phyloP scores from a whole-genome alignment of 1,139 yeast genomes.

The Entelexis paramagnoliae region DNA sequence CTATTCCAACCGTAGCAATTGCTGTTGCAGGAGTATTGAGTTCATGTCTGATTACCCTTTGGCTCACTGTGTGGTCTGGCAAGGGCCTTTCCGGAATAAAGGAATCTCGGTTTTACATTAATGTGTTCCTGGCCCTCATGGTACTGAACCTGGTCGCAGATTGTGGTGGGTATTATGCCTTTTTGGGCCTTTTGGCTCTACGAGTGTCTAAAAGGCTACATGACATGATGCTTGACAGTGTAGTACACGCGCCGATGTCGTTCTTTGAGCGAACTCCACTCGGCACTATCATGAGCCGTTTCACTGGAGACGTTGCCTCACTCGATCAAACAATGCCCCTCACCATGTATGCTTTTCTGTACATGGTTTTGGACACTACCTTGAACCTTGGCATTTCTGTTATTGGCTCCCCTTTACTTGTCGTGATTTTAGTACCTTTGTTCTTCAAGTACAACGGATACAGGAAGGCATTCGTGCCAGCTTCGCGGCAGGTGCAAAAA shows the following conservation, averaged over 20 bases:
- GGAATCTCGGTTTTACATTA: constrained; percentile 17
- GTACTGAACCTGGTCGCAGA: constrained; percentile 4
- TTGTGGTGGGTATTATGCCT: constrained; percentile 11
- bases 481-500: constrained; percentile 73
- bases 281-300: constrained; percentile 60
- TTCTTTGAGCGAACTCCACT: constrained; percentile 59
- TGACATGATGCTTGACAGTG: constrained; percentile 64
- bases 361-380: constrained; percentile 42
- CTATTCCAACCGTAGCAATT: background rate
- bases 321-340: constrained; percentile 37
- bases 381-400: constrained; percentile 55
- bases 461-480: constrained; percentile 69
- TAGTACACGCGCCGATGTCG: constrained; percentile 64
- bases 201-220: constrained; percentile 40
- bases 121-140: constrained; percentile 14
- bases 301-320: constrained; percentile 61
- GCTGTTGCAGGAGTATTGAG: background rate
- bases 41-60: constrained; percentile 27
- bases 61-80: constrained; percentile 75
- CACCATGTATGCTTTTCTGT: constrained; percentile 37
- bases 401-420: constrained; percentile 56
- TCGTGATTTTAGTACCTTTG: constrained; percentile 41
- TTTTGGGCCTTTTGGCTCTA: constrained; percentile 22
- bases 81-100: constrained; percentile 17
- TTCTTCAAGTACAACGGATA: constrained; percentile 58